Percentiles rank a stretch among this genome's conserved stretches.
These are phyloP conservation scores for Aspergillus coremiiformis DNA, from an alignment of 495 filamentous ascomycete genomes.

Conservation along the genomic window DNA sequence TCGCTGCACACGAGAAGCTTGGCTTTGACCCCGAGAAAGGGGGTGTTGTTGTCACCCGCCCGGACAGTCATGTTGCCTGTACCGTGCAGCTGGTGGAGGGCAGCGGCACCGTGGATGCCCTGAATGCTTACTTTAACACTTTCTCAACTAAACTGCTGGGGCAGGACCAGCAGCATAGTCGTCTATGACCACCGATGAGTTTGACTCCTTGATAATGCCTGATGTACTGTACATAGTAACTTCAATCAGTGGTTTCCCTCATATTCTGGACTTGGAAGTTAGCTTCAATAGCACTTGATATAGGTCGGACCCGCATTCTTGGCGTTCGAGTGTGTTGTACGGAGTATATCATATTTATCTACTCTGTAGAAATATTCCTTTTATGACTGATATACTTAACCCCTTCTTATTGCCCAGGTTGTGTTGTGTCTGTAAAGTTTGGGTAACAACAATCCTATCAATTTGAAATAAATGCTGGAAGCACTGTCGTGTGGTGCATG, in stretches of 20 bases:
- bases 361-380: neutral
- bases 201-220: constrained; percentile 11
- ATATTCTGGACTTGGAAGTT: too few relatives aligned
- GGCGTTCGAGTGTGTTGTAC: too few relatives aligned
- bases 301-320: constrained; percentile 26
- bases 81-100: constrained; percentile 67
- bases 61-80: constrained; percentile 79
- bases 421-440: too few relatives aligned
- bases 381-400: neutral
- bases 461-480: neutral
- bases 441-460: too few relatives aligned
- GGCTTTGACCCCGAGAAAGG: constrained; percentile 67
- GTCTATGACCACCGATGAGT: constrained; percentile 21
- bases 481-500: neutral
- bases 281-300: constrained; percentile 17
- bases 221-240: constrained; percentile 19
- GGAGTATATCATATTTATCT: constrained; percentile 12
- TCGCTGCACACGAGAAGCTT: constrained; percentile 80
- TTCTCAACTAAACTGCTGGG: constrained; percentile 47
- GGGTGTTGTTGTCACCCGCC: constrained; percentile 72
- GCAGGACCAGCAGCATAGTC: constrained; percentile 34
- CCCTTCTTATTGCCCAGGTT: neutral
- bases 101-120: constrained; percentile 67
- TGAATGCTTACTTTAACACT: constrained; percentile 73
- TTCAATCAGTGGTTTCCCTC: too few relatives aligned